These are phyloP conservation scores for Rosa multiflora DNA, from an alignment of 306 rosid genomes.

Conservation along the genomic window DNA sequence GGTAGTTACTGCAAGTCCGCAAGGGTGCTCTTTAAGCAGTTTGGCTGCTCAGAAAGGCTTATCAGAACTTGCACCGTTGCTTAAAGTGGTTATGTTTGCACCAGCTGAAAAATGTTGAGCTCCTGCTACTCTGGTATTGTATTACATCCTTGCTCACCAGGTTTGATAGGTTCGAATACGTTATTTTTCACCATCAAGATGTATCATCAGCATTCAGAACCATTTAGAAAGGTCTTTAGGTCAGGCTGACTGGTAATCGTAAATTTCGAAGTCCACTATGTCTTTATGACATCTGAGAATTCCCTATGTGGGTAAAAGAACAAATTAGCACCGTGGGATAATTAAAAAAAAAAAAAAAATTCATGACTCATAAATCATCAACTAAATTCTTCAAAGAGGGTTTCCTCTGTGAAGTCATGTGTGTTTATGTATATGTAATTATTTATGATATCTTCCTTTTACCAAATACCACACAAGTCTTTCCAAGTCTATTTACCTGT, in stretches of 20 bases:
- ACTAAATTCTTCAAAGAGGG: background rate
- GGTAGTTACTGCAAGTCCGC: constrained; percentile 46
- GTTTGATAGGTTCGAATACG: constrained; percentile 19
- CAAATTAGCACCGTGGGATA: background rate
- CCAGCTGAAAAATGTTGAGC: constrained; percentile 60
- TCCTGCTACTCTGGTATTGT: constrained; percentile 35
- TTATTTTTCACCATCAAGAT: no score
- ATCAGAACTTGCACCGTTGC: constrained; percentile 44
- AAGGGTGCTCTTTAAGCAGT: constrained; percentile 56
- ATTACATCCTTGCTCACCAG: constrained; percentile 52
- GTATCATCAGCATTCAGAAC: background rate
- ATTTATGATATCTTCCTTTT: background rate
- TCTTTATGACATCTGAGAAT: background rate
- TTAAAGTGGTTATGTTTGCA: constrained; percentile 50
- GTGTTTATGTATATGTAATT: no score
- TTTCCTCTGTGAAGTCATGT: background rate
- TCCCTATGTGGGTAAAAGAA: background rate
- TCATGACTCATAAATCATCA: background rate
- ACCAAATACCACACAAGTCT: background rate
- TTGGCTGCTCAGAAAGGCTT: constrained; percentile 50
- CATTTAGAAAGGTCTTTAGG: background rate
- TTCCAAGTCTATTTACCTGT: background rate
- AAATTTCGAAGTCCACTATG: background rate
- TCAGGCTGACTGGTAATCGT: background rate
- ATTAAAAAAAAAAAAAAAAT: background rate